These are phyloP conservation scores for Solanum chmielewskii DNA, from an alignment of 257 asterid species.

Conservation along the genomic window DNA sequence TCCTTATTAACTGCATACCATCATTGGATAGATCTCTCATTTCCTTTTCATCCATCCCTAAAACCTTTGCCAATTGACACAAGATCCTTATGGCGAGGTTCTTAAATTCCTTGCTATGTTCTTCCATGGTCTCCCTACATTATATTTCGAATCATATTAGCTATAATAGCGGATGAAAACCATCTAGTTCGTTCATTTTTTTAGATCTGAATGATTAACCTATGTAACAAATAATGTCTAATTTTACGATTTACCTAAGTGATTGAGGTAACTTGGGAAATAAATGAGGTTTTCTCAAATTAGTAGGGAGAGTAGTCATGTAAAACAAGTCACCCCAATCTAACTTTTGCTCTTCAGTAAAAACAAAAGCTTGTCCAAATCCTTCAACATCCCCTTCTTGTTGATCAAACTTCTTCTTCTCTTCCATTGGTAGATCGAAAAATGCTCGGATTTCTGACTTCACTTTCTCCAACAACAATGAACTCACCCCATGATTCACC, in stretches of 20 bases:
- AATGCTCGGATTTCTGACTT: background rate
- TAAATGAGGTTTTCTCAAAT: background rate
- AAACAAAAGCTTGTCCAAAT: background rate
- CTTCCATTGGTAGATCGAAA: background rate
- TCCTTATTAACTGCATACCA: constrained; percentile 35
- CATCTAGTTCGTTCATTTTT: background rate
- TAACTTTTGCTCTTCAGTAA: background rate
- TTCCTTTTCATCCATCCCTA: constrained; percentile 29
- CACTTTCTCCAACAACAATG: background rate
- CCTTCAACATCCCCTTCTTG: background rate
- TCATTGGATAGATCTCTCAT: constrained; percentile 12
- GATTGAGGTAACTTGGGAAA: background rate
- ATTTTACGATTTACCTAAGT: background rate
- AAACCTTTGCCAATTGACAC: constrained; percentile 25
- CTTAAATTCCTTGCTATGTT: constrained; percentile 21
- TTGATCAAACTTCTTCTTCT: background rate
- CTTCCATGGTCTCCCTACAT: constrained; percentile 24
- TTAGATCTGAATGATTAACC: background rate
- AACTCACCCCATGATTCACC: background rate
- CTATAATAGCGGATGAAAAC: too few species aligned
- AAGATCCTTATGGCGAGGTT: constrained; percentile 18
- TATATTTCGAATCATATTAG: background rate
- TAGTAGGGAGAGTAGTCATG: background rate
- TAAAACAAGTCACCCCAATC: background rate
- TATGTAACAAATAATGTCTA: background rate